Percentiles rank a stretch among this genome's conserved stretches.
Evolutionary conservation across 2,329 filamentous ascomycete species (phyloP).

Genomic region (Coniochaeta hoffmannii): DNA sequence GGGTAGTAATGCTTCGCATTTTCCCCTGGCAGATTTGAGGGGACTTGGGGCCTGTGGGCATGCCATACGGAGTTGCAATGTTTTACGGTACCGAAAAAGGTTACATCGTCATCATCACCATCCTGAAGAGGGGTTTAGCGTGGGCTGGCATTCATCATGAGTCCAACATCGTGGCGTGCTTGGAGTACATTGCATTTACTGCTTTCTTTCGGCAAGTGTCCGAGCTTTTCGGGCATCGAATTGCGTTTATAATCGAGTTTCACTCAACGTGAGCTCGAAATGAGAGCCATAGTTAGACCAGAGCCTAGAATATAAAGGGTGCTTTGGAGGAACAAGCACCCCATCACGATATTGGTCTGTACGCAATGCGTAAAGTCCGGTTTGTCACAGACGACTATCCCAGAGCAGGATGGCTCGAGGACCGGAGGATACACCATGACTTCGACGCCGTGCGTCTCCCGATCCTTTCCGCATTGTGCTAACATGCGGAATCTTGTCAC

Average conservation of each 20-base stretch:
- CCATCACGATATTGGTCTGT: no score
- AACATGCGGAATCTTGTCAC: no score
- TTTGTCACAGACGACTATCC: no score
- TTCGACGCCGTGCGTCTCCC: no score
- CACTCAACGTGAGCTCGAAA: conserved; percentile 3
- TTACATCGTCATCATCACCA: background rate
- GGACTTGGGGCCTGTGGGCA: no score
- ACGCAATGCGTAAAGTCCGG: no score
- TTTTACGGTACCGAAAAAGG: background rate
- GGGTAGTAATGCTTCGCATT: background rate
- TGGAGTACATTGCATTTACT: background rate
- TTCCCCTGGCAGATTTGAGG: background rate
- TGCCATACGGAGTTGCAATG: background rate
- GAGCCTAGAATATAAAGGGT: background rate
- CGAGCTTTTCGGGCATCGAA: background rate
- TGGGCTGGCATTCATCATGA: conserved; percentile 4
- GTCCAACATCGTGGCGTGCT: conserved; percentile 1
- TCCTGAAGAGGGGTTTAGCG: background rate
- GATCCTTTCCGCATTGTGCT: no score
- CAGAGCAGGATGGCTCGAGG: no score
- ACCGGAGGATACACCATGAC: no score
- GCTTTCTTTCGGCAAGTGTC: background rate
- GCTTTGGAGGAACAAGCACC: background rate
- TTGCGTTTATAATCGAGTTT: background rate
- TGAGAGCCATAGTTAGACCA: background rate